These are phyloP conservation scores for Coniochaeta sp. DNA, from an alignment of 2,329 filamentous ascomycete genomes.

Conservation along the genomic window DNA sequence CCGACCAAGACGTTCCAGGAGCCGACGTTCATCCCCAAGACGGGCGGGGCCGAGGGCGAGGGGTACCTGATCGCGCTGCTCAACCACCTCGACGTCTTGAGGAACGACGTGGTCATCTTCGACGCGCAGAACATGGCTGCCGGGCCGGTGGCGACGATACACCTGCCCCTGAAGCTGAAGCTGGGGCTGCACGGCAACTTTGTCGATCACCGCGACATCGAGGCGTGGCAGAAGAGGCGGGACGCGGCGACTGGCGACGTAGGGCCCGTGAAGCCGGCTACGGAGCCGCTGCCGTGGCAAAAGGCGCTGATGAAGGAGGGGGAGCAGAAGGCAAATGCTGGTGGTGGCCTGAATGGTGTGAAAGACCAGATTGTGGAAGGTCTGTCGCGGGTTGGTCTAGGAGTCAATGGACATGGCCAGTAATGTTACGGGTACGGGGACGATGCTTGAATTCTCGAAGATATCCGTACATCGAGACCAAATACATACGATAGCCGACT, in stretches of 20 bases:
- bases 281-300: slow-evolving; percentile 31
- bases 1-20: slow-evolving; percentile 42
- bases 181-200: slow-evolving; percentile 36
- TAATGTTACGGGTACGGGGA: neutral
- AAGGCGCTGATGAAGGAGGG: neutral
- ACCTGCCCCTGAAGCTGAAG: slow-evolving; percentile 31
- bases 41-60: slow-evolving; percentile 35
- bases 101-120: slow-evolving; percentile 36
- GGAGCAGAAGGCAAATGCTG: neutral
- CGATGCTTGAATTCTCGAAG: neutral
- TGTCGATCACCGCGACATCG: slow-evolving; percentile 32
- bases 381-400: neutral
- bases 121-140: slow-evolving; percentile 29
- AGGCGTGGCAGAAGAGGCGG: slow-evolving; percentile 30
- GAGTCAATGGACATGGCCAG: neutral
- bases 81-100: slow-evolving; percentile 35
- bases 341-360: neutral
- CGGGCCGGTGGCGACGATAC: slow-evolving; percentile 31
- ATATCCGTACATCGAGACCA: neutral
- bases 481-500: neutral
- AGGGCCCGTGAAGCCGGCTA: slow-evolving; percentile 28
- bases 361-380: neutral
- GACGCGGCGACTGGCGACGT: slow-evolving; percentile 23
- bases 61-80: slow-evolving; percentile 40
- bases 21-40: slow-evolving; percentile 42